Evolutionary conservation across 345 rosid species (phyloP), one percentile per base, ranked within the genome.

Genomic region (Xanthoceras sorbifolium): DNA sequence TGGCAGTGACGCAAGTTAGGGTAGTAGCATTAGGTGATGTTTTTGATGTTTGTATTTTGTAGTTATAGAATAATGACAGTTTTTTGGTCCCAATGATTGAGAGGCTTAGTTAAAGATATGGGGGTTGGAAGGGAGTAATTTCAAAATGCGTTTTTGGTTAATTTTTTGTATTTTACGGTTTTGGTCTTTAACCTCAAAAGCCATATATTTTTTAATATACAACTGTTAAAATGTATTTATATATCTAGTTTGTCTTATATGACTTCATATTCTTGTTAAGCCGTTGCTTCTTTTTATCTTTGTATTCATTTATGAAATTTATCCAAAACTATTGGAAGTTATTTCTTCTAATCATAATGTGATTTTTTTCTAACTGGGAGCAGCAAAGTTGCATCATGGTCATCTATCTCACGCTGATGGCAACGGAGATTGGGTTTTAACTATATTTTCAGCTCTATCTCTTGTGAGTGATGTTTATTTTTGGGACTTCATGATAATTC

Each of bases 351-450:
- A 64, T 63, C 1, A 29, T 63, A 57, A 44, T 26, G 17, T n/a
- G n/a, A n/a, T 72, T 52, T 50, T 38, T 70, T 52, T 48, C 52
- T 76, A 63, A 63, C 68, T 65, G 74, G 44, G 76, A 79, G 79
- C 86, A 96, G 99, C 99, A 29, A 92, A 85, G 86, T 84, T 96
- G 91, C 91, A 92, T 81, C 98, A 90, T 78, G 98, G 99, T 69
- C 86, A 92, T 84, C 85, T 93, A 76, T 55, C 89, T 46, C 88
- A 96, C 76, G 98, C 98, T 72, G 99, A 92, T 88, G 99, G 99
- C 72, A 96, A 96, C 15, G 97, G 93, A 14, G 98, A 96, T 84
- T 96, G 98, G 99, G 98, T 93, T 80, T 85, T 96, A 79, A 96
- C 99, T 17, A 91, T 93, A 78, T 92, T 89, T 81, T 84, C 94